Conservation (phyloP, 2,329 filamentous ascomycete genomes). For the Camptophora hylomeconis region DNA sequence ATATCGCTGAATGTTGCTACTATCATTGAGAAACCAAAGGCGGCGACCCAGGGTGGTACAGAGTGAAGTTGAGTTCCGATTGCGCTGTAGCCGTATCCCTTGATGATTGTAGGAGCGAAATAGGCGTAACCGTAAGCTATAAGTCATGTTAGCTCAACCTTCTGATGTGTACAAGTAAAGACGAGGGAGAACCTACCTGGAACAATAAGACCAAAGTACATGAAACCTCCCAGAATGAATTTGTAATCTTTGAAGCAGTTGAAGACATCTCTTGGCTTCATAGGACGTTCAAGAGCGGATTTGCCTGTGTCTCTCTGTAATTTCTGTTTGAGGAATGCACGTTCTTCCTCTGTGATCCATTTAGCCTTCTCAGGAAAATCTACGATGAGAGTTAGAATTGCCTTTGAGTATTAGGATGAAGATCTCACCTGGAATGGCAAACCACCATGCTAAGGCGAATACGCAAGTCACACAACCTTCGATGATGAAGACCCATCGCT, state of each 20-base stretch:
- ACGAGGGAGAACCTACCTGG: slow-evolving; percentile 36
- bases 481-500: slow-evolving; percentile 40
- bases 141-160: no score
- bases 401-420: no score
- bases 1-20: slow-evolving; percentile 20
- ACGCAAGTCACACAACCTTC: slow-evolving; percentile 53
- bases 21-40: slow-evolving; percentile 22
- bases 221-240: slow-evolving; percentile 60
- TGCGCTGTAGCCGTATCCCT: slow-evolving; percentile 45
- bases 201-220: slow-evolving; percentile 71
- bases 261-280: slow-evolving; percentile 46
- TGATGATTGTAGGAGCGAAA: slow-evolving; percentile 61
- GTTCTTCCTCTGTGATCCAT: slow-evolving; percentile 61
- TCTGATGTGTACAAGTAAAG: no score
- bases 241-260: slow-evolving; percentile 60
- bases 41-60: slow-evolving; percentile 32
- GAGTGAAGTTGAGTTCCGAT: slow-evolving; percentile 42
- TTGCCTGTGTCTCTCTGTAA: slow-evolving; percentile 56
- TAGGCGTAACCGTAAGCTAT: slow-evolving; percentile 47
- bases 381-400: no score
- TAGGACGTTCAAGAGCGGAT: slow-evolving; percentile 48
- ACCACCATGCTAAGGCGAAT: slow-evolving; percentile 51
- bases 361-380: slow-evolving; percentile 62
- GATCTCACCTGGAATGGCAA: slow-evolving; percentile 57
- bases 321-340: slow-evolving; percentile 50